Conservation (phyloP, 805 yeast species). For the Starmerella ratchasimensis region DNA sequence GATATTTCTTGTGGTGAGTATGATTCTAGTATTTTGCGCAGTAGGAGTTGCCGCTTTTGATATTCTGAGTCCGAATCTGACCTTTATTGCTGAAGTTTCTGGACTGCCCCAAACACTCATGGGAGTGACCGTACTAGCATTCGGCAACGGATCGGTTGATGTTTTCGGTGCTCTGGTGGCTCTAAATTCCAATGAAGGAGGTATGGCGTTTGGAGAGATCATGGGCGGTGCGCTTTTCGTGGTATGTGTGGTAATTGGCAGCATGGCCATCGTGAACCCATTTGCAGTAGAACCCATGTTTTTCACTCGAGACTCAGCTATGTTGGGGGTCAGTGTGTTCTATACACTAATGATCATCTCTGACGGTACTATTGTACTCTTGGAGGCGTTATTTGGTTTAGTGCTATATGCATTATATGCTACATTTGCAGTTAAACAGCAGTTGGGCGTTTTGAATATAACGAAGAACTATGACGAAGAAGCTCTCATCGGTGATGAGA, state of each 20-base stretch:
- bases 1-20: slow-evolving; percentile 2
- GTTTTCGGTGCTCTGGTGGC: slow-evolving; percentile 75
- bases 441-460: slow-evolving; percentile 12
- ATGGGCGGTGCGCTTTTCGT: slow-evolving; percentile 81
- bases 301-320: slow-evolving; percentile 48
- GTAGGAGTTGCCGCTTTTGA: slow-evolving; percentile 75
- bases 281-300: slow-evolving; percentile 34
- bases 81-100: slow-evolving; percentile 46
- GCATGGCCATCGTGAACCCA: slow-evolving; percentile 57
- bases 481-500: background rate
- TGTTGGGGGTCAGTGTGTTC: slow-evolving; percentile 40
- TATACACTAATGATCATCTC: slow-evolving; percentile 39
- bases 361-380: slow-evolving; percentile 40
- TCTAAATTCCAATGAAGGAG: slow-evolving; percentile 52
- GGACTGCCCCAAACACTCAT: slow-evolving; percentile 62
- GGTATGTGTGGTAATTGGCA: slow-evolving; percentile 64
- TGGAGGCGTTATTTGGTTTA: slow-evolving; percentile 48
- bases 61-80: slow-evolving; percentile 65
- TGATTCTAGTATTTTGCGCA: slow-evolving; percentile 39
- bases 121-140: slow-evolving; percentile 75
- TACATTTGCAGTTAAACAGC: slow-evolving; percentile 33
- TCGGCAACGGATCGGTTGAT: slow-evolving; percentile 91
- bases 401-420: slow-evolving; percentile 47
- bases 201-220: slow-evolving; percentile 80
- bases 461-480: background rate